Conservation (phyloP, 2,329 filamentous ascomycete genomes). For the Trichoderma atrobrunneum region DNA sequence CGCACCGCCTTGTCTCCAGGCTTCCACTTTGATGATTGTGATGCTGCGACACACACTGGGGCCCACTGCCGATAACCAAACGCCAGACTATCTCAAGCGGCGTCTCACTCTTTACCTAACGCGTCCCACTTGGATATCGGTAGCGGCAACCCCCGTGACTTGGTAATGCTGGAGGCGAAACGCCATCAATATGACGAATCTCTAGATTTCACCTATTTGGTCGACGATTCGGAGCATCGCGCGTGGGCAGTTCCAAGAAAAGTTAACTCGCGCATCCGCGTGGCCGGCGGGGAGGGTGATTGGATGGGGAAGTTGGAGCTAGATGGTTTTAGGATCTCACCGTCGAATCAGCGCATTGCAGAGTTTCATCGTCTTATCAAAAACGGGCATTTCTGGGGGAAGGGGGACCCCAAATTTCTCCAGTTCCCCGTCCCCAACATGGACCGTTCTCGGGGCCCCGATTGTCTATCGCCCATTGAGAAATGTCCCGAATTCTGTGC, state of each 20-base stretch:
- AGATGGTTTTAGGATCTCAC: background rate
- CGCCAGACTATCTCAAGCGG: conserved; percentile 5
- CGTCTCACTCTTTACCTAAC: conserved; percentile 10
- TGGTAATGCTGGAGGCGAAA: conserved; percentile 7
- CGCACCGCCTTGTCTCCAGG: background rate
- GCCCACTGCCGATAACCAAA: conserved; percentile 11
- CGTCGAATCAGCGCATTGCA: conserved; percentile 8
- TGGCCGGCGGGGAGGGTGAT: background rate
- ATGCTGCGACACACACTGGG: conserved; percentile 4
- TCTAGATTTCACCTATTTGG: background rate
- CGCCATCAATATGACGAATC: background rate
- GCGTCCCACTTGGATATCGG: background rate
- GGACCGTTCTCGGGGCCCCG: conserved; percentile 10
- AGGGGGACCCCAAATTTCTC: background rate
- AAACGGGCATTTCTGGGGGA: conserved; percentile 17
- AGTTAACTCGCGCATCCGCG: background rate
- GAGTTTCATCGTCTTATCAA: conserved; percentile 15
- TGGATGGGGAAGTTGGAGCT: background rate
- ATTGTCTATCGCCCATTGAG: conserved; percentile 6
- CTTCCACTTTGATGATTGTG: conserved; percentile 6
- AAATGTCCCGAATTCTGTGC: background rate
- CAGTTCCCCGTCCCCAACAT: conserved; percentile 14
- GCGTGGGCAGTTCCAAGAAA: background rate
- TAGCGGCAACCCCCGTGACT: background rate
- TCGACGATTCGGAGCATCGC: background rate